Conservation (phyloP, 1,139 yeast genomes). For the Magnusiomyces paraingens region DNA sequence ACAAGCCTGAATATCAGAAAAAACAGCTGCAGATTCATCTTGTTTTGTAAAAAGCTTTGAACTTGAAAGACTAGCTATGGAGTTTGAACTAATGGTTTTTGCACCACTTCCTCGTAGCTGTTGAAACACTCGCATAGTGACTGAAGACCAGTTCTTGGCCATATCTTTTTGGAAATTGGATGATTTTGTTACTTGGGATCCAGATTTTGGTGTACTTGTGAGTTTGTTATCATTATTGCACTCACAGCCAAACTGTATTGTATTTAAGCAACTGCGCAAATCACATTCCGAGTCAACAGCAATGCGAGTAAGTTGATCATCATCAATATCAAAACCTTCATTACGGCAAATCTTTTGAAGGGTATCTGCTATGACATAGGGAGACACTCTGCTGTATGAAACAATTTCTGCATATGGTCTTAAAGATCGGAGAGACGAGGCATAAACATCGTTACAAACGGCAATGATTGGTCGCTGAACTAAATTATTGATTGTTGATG, state of each 20-base stretch:
- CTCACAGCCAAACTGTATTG: slow-evolving; percentile 60
- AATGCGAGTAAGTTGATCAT: slow-evolving; percentile 45
- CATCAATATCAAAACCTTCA: slow-evolving; percentile 38
- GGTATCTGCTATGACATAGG: slow-evolving; percentile 43
- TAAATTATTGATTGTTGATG: slow-evolving; percentile 29
- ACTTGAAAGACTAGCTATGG: slow-evolving; percentile 42
- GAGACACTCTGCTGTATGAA: slow-evolving; percentile 54
- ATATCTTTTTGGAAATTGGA: slow-evolving; percentile 21
- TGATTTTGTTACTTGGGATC: slow-evolving; percentile 8
- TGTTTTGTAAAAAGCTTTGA: slow-evolving; percentile 34
- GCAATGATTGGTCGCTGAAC: slow-evolving; percentile 83
- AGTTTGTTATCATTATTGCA: slow-evolving; percentile 13
- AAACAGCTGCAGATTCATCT: slow-evolving; percentile 9
- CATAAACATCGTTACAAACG: slow-evolving; percentile 81
- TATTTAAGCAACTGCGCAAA: slow-evolving; percentile 76
- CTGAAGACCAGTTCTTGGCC: slow-evolving; percentile 21
- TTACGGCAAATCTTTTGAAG: slow-evolving; percentile 45
- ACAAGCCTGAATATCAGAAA: slow-evolving; percentile 42
- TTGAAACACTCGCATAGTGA: slow-evolving; percentile 27
- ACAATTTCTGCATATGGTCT: slow-evolving; percentile 69
- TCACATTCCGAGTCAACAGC: slow-evolving; percentile 76
- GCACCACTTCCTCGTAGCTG: slow-evolving; percentile 42
- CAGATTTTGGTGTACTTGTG: slow-evolving; percentile 4
- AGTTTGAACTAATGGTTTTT: slow-evolving; percentile 17
- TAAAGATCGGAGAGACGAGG: slow-evolving; percentile 64